Base-by-base conservation (phyloP, 371 early-diverging fungal species). In the Dentiscutata heterogama region DNA sequence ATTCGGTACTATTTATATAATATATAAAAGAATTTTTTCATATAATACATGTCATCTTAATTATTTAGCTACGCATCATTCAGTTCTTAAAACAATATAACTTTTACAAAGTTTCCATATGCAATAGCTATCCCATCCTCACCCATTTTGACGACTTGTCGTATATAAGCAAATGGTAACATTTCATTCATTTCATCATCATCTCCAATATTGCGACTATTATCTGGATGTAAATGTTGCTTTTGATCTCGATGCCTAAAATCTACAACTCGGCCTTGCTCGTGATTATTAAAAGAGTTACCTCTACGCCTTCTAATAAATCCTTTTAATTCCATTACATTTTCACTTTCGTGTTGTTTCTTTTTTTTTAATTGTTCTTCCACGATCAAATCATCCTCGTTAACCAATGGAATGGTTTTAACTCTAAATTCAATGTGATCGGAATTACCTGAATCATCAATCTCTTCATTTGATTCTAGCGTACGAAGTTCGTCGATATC, bases 101-200 rank as follows among this genome's bases (percentile, higher is more conserved):
- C 68, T 58, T 80, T 80, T 27, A 80, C 58, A 31, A 80, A 80
- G 53, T 80, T 80, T 8, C 80, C 80, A 80, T 80, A 80, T 5
- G 65, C 70, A 56, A 70, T 20, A n/a, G 70, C 68, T 27, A 80
- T 42, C 8, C 80, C 80, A 53, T 80, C 35, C 8, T 71, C 80
- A 20, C 80, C 80, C 56, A 80, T 27, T 70, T 80, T 80, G 53
- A 80, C 80, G 2, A 70, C 58, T 80, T 80, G 80, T 58, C 71
- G 22, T 22, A 80, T 31, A 46, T 51, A 70, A 39, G 71, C 80
- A 70, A 80, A 80, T 56, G 80, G 80, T 18, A 80, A 70, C 13
- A 80, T 29, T 80, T 80, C 80, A 39, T 80, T 80, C 80, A 56
- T 68, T 58, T 80, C 80, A 56, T 80, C 71, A 54, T 80, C 70